phyloP scores from a whole-genome alignment of 768 basidiomycete species.

The Rhodocollybia butyracea region DNA sequence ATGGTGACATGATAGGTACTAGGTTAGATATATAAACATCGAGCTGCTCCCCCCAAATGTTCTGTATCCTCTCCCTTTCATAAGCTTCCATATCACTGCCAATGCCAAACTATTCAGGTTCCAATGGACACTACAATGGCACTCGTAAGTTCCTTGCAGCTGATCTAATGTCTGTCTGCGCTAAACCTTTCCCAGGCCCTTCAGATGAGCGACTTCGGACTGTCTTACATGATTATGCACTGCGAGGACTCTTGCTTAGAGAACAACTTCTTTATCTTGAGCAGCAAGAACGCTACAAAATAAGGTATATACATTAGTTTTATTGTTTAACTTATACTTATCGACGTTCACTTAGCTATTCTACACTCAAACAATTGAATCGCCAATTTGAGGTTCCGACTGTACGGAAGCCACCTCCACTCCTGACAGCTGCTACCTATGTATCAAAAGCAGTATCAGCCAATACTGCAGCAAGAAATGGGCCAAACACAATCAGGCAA shows the following conservation, averaged over 20 bases:
- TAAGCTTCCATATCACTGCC: neutral
- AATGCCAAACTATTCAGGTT: neutral
- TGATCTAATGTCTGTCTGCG: neutral
- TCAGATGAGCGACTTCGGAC: neutral
- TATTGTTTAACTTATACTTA: constrained; percentile 12
- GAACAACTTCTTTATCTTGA: neutral
- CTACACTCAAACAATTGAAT: constrained; percentile 13
- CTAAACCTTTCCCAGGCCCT: neutral
- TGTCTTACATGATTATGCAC: neutral
- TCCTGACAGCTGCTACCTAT: neutral
- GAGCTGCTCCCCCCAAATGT: neutral
- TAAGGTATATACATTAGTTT: neutral
- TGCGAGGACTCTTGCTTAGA: neutral
- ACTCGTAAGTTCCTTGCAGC: neutral
- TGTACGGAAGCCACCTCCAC: neutral
- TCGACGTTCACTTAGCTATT: constrained; percentile 18
- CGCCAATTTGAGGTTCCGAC: neutral
- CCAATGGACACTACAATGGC: neutral
- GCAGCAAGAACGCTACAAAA: neutral
- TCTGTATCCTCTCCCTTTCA: neutral
- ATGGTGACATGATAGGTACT: neutral
- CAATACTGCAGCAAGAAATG: neutral
- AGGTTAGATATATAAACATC: neutral
- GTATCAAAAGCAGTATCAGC: neutral
- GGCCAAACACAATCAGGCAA: neutral